A percentile compares a stretch with the other conserved stretches of the same genome.
phyloP scores from a whole-genome alignment of 139 green algal genomes.

The Spirogloea muscicola region DNA sequence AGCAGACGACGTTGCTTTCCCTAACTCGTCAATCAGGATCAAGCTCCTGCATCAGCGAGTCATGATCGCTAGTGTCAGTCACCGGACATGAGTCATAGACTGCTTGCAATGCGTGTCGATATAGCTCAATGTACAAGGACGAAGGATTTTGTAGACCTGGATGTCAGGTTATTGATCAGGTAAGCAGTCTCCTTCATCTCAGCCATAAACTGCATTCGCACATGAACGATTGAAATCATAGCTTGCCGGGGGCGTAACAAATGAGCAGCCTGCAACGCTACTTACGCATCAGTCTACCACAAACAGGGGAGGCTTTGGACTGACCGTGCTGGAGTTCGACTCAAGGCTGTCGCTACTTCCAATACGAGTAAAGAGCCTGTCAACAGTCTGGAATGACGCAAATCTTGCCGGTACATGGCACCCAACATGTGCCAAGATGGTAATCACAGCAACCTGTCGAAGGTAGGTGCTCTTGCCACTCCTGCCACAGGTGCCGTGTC shows the following conservation, averaged over 20 bases:
- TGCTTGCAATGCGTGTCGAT: no score
- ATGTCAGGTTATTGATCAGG: slow-evolving; percentile 63
- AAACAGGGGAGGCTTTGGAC: neutral
- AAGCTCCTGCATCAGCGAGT: slow-evolving; percentile 56
- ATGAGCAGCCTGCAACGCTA: neutral
- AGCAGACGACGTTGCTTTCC: slow-evolving; percentile 56
- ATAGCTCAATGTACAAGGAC: no score
- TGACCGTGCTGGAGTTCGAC: slow-evolving; percentile 40
- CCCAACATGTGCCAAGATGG: slow-evolving; percentile 87
- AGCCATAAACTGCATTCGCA: slow-evolving; percentile 45
- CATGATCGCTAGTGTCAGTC: no score
- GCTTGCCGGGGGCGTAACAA: neutral
- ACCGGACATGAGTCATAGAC: no score
- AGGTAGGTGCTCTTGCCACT: slow-evolving; percentile 56
- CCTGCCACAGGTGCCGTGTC: slow-evolving; percentile 16
- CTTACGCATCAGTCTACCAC: neutral
- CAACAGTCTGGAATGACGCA: slow-evolving; percentile 62
- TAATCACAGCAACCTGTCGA: slow-evolving; percentile 64
- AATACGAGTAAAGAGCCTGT: slow-evolving; percentile 83
- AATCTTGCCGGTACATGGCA: slow-evolving; percentile 75
- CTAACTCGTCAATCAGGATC: slow-evolving; percentile 71
- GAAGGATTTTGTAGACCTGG: no score
- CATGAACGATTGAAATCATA: neutral
- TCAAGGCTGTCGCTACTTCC: slow-evolving; percentile 78
- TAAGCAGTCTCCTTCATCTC: slow-evolving; percentile 74